Evolutionary conservation across 2,329 filamentous ascomycete genomes (phyloP).

Genomic region (Taxawa tesnikishii): DNA sequence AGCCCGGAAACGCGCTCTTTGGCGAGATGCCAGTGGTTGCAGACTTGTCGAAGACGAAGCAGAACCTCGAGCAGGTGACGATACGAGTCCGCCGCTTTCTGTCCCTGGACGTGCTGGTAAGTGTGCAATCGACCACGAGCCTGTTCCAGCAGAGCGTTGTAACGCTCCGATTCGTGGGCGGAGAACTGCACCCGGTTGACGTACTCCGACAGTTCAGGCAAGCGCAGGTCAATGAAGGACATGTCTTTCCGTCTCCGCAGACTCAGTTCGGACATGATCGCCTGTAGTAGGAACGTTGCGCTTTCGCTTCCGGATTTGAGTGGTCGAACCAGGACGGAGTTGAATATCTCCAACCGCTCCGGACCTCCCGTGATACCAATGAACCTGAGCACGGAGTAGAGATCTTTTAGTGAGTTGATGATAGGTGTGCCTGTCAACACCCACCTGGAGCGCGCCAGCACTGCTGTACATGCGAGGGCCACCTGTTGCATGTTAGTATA

Average conservation of each 20-base stretch:
- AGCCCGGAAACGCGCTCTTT: conserved; percentile 63
- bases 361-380: conserved; percentile 64
- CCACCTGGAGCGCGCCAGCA: conserved; percentile 66
- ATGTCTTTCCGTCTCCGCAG: conserved; percentile 78
- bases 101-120: conserved; percentile 33
- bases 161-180: conserved; percentile 62
- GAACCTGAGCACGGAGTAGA: conserved; percentile 71
- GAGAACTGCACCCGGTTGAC: conserved; percentile 64
- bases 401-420: conserved; percentile 53
- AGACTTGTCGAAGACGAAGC: conserved; percentile 71
- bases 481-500: too few species aligned
- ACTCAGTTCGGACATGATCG: conserved; percentile 69
- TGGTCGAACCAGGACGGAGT: conserved; percentile 56
- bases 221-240: conserved; percentile 69
- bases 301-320: conserved; percentile 45
- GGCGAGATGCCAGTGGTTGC: conserved; percentile 80
- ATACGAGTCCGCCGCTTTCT: conserved; percentile 41
- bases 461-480: conserved; percentile 53
- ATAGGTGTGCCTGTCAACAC: conserved; percentile 54
- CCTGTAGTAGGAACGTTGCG: conserved; percentile 52
- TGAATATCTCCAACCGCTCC: conserved; percentile 62
- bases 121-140: conserved; percentile 58
- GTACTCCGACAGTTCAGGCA: conserved; percentile 67
- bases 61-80: conserved; percentile 69
- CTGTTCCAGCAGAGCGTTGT: conserved; percentile 62